A percentile compares a stretch with the other conserved stretches of the same genome.
phyloP scores from a whole-genome alignment of 1,284 basidiomycete species.

The Ganoderma leucocontextum region DNA sequence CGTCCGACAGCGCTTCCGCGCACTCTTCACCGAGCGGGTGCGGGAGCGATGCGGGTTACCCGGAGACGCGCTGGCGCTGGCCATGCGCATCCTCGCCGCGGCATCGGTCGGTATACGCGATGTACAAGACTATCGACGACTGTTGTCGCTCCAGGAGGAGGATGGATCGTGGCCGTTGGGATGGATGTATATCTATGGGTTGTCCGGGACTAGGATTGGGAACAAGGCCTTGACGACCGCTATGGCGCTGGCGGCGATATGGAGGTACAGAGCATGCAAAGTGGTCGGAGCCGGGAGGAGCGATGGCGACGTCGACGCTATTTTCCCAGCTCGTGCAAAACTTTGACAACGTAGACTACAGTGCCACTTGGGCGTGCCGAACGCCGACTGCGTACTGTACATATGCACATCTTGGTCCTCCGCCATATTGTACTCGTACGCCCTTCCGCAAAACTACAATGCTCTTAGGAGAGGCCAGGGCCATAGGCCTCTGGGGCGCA shows the following conservation, averaged over 20 bases:
- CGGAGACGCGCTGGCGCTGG: slow-evolving; percentile 52
- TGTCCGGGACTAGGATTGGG: slow-evolving; percentile 44
- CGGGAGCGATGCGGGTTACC: slow-evolving; percentile 56
- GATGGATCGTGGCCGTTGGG: slow-evolving; percentile 59
- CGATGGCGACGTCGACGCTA: background rate
- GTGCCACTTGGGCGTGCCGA: no score
- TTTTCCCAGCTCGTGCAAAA: background rate
- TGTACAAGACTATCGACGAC: slow-evolving; percentile 49
- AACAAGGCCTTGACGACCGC: slow-evolving; percentile 16
- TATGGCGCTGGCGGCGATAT: background rate
- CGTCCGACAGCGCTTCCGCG: slow-evolving; percentile 45
- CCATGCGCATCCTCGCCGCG: slow-evolving; percentile 58
- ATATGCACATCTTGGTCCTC: no score
- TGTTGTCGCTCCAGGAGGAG: slow-evolving; percentile 53
- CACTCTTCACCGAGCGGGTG: slow-evolving; percentile 52
- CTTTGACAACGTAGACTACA: no score
- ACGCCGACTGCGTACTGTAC: no score
- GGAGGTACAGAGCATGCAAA: background rate
- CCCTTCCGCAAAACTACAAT: no score
- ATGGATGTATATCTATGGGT: slow-evolving; percentile 58
- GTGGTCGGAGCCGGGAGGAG: no score
- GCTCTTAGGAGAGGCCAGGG: no score
- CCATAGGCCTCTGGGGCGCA: no score
- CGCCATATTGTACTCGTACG: no score
- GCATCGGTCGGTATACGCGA: slow-evolving; percentile 49